phyloP scores from a whole-genome alignment of 371 early-diverging fungal genomes.

The Mortierella polycephala region DNA sequence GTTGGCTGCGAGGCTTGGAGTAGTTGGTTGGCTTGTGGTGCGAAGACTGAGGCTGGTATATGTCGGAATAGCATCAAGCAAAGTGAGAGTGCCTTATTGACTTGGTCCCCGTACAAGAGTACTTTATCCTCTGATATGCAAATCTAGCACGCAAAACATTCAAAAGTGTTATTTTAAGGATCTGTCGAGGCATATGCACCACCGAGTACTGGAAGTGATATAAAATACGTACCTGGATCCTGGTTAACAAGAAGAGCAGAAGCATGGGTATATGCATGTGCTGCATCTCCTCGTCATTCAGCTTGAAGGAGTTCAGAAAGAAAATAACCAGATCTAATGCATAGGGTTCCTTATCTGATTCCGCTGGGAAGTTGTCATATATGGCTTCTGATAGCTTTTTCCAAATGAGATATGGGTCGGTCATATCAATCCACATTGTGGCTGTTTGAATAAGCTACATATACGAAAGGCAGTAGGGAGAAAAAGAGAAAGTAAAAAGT shows the following conservation, averaged over 20 bases:
- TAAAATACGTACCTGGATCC: conserved; percentile 58
- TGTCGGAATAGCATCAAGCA: conserved; percentile 53
- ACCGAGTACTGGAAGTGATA: background rate
- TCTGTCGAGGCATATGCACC: background rate
- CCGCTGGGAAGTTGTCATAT: conserved; percentile 59
- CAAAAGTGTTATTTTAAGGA: background rate
- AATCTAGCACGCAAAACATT: background rate
- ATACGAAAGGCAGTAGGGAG: conserved; percentile 10
- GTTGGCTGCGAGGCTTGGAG: conserved; percentile 26
- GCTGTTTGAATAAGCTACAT: conserved; percentile 78
- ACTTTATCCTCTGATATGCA: conserved; percentile 27
- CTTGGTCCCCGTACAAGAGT: conserved; percentile 30
- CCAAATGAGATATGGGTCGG: conserved; percentile 88
- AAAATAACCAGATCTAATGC: conserved; percentile 72
- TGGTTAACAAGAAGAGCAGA: conserved; percentile 66
- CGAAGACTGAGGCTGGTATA: conserved; percentile 56
- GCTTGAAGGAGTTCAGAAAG: conserved; percentile 72
- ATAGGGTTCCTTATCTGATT: conserved; percentile 52
- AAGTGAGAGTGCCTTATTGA: conserved; percentile 40
- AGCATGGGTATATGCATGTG: conserved; percentile 84
- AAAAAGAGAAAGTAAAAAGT: background rate
- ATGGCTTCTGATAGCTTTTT: conserved; percentile 71
- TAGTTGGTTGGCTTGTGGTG: conserved; percentile 32
- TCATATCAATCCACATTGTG: conserved; percentile 89
- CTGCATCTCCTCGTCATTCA: conserved; percentile 83